Percentiles rank a stretch among this genome's conserved stretches.
phyloP scores from a whole-genome alignment of 495 filamentous ascomycete genomes.

The Penicillium samsonianum region DNA sequence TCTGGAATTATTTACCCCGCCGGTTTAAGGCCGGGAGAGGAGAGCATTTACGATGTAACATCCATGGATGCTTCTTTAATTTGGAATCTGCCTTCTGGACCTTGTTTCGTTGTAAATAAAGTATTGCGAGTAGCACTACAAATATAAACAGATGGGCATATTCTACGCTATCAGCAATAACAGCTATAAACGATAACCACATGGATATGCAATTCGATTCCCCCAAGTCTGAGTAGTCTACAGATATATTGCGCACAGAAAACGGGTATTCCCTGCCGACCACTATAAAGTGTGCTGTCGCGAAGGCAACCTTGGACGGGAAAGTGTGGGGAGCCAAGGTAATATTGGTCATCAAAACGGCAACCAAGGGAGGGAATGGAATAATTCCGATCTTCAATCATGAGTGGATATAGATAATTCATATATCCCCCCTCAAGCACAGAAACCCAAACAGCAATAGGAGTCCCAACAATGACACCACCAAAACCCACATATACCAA shows the following conservation, averaged over 20 bases:
- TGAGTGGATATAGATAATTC: not conserved
- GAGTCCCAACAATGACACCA: constrained; percentile 6
- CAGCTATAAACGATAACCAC: not conserved
- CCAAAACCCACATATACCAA: constrained; percentile 28
- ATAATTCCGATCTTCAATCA: not conserved
- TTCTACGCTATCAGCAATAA: too few species aligned
- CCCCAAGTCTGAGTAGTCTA: not conserved
- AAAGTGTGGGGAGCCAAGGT: not conserved
- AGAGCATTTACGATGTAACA: not conserved
- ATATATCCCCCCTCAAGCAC: not conserved
- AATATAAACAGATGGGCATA: not conserved
- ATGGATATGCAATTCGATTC: not conserved
- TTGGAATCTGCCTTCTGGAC: too few species aligned
- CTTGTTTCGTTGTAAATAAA: too few species aligned
- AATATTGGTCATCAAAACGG: constrained; percentile 1
- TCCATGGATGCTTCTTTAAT: too few species aligned
- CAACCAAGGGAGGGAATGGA: not conserved
- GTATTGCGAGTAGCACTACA: too few species aligned
- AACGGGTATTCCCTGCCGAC: not conserved
- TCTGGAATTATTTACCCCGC: not conserved
- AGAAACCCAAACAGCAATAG: not conserved
- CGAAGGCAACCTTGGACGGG: not conserved
- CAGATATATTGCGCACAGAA: not conserved
- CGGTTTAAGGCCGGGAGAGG: not conserved
- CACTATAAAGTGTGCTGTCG: not conserved